A percentile compares a stretch with the other conserved stretches of the same genome.
These are phyloP conservation scores for Sphaerulina vaccinii DNA, from an alignment of 2,329 filamentous ascomycete species.

Conservation along the genomic window DNA sequence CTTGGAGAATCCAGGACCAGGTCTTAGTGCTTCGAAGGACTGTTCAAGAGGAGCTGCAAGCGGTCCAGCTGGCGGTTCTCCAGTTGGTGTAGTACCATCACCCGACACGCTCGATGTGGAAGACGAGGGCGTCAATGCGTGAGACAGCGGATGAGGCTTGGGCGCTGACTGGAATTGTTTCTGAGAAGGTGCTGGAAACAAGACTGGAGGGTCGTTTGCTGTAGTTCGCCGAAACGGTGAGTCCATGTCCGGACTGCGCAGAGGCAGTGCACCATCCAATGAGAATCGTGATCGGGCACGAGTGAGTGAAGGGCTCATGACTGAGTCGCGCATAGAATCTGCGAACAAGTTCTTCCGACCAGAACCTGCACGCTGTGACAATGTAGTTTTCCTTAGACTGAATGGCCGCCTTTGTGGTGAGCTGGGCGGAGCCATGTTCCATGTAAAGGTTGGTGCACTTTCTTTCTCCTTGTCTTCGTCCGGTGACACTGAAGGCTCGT, in stretches of 20 bases:
- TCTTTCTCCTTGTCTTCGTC: conserved; percentile 35
- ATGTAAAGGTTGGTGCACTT: conserved; percentile 37
- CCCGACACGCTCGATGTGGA: conserved; percentile 75
- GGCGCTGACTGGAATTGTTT: conserved; percentile 40
- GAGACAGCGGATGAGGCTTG: conserved; percentile 76
- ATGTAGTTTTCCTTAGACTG: conserved; percentile 72
- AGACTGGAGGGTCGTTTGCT: conserved; percentile 62
- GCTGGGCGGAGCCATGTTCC: conserved; percentile 34
- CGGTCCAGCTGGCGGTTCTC: conserved; percentile 10
- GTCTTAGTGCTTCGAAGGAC: conserved; percentile 51
- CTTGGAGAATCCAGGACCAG: conserved; percentile 64
- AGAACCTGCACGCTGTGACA: conserved; percentile 73
- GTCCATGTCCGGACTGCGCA: conserved; percentile 64
- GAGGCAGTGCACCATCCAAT: conserved; percentile 72
- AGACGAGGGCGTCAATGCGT: conserved; percentile 82
- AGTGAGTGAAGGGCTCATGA: conserved; percentile 31
- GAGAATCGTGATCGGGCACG: conserved; percentile 65
- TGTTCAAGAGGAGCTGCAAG: conserved; percentile 5
- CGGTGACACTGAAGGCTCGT: conserved; percentile 26
- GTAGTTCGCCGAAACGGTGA: conserved; percentile 56
- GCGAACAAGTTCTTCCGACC: conserved; percentile 41
- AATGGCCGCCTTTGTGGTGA: conserved; percentile 38
- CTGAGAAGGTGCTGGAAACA: conserved; percentile 35
- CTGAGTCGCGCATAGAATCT: conserved; percentile 35
- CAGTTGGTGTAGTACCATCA: conserved; percentile 46